Percentiles rank a stretch among this genome's conserved stretches.
These are phyloP conservation scores for Zelopaecilomyces penicillatus DNA, from an alignment of 2,329 filamentous ascomycete species.

Conservation along the genomic window DNA sequence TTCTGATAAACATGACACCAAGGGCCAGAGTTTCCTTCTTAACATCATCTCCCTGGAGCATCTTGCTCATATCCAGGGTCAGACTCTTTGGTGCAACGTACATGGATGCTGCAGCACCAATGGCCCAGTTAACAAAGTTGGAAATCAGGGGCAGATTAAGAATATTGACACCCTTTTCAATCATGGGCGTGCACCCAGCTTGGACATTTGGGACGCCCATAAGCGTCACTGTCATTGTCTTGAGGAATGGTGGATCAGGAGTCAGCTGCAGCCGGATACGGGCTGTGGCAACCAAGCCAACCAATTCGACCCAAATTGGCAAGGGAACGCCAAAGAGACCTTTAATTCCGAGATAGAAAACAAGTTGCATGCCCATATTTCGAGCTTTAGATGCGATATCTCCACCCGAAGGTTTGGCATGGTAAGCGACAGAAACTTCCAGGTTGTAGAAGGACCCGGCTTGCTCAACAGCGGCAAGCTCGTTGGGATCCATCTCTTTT, in stretches of 20 bases:
- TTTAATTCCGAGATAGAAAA: slow-evolving; percentile 88
- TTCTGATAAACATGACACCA: slow-evolving; percentile 86
- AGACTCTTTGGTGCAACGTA: slow-evolving; percentile 93
- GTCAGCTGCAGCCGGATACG: slow-evolving; percentile 76
- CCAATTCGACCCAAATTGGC: slow-evolving; percentile 83
- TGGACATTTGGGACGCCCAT: slow-evolving; percentile 89
- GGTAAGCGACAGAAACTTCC: slow-evolving; percentile 84
- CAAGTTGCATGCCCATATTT: slow-evolving; percentile 95
- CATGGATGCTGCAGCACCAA: slow-evolving; percentile 76
- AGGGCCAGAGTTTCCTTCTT: slow-evolving; percentile 81
- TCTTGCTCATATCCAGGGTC: slow-evolving; percentile 82
- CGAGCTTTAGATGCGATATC: slow-evolving; percentile 72
- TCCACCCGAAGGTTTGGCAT: slow-evolving; percentile 65
- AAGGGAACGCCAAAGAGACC: slow-evolving; percentile 83
- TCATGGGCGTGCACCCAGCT: slow-evolving; percentile 84
- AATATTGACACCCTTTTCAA: slow-evolving; percentile 85
- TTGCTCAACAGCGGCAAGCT: slow-evolving; percentile 80
- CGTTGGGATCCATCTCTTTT: slow-evolving; percentile 75
- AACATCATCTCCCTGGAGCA: slow-evolving; percentile 85
- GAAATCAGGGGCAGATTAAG: slow-evolving; percentile 87
- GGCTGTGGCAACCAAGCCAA: slow-evolving; percentile 81
- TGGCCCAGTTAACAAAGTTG: slow-evolving; percentile 95
- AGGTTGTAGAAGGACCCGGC: slow-evolving; percentile 90
- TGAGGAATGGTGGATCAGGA: slow-evolving; percentile 85
- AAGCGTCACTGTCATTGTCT: slow-evolving; percentile 83